Conservation (phyloP, 2,329 filamentous ascomycete species). For the Ophiocordyceps robertsii region DNA sequence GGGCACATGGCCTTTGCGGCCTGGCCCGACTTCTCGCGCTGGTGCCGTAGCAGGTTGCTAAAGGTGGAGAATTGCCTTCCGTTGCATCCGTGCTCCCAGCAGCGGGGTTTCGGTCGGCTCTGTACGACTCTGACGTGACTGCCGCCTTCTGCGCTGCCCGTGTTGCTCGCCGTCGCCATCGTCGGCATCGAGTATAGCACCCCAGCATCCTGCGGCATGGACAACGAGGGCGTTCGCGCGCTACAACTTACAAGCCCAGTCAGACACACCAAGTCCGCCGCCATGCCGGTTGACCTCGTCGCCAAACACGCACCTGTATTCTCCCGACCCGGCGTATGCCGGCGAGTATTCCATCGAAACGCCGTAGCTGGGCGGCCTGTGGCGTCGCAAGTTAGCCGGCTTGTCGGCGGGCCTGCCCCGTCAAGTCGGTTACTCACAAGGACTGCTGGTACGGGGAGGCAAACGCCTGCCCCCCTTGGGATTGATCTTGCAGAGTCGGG, state of each 20-base stretch:
- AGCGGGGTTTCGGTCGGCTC: conserved; percentile 81
- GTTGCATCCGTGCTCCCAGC: conserved; percentile 95
- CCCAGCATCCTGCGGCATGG: conserved; percentile 20
- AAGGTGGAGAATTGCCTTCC: conserved; percentile 93
- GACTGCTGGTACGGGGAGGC: conserved; percentile 19
- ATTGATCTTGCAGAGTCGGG: conserved; percentile 30
- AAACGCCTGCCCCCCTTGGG: conserved; percentile 21
- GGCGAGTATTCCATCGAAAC: conserved; percentile 30
- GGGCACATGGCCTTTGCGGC: conserved; percentile 81
- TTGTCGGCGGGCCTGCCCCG: conserved; percentile 4
- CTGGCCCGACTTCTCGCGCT: conserved; percentile 87
- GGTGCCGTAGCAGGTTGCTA: conserved; percentile 84
- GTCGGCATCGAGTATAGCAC: conserved; percentile 31
- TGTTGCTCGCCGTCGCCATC: conserved; percentile 21
- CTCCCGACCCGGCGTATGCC: conserved; percentile 16
- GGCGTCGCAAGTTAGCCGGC: conserved; percentile 6
- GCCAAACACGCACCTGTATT: conserved; percentile 24
- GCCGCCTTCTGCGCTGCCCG: conserved; percentile 20
- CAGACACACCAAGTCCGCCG: neutral
- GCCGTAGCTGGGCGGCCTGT: conserved; percentile 22
- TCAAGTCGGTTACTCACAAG: conserved; percentile 17
- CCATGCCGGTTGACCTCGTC: neutral
- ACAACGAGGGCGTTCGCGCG: conserved; percentile 24
- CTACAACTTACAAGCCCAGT: conserved; percentile 7
- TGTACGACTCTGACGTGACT: conserved; percentile 56